These are phyloP conservation scores for Gremmenia infestans DNA, from an alignment of 2,329 filamentous ascomycete species.

Conservation along the genomic window DNA sequence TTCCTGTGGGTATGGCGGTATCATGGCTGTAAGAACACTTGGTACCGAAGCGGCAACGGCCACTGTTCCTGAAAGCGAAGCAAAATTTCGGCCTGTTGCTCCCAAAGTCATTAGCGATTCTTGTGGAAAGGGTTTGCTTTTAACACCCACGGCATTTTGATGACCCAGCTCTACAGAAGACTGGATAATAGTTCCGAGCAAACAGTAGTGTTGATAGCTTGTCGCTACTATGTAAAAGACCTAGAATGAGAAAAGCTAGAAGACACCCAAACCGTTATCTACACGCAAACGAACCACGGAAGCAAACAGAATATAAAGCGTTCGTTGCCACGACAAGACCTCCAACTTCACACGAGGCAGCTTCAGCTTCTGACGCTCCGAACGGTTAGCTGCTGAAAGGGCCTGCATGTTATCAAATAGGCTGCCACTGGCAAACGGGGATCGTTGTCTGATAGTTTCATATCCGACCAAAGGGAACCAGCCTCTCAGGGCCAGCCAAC, in stretches of 20 bases:
- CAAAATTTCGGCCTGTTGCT: slow-evolving; percentile 16
- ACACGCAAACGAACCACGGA: neutral
- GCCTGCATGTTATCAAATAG: slow-evolving; percentile 10
- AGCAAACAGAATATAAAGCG: slow-evolving; percentile 8
- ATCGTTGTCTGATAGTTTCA: slow-evolving; percentile 6
- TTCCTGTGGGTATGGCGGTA: slow-evolving; percentile 5
- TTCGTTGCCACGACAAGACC: slow-evolving; percentile 8
- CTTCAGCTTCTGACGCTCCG: slow-evolving; percentile 3
- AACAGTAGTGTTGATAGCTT: slow-evolving; percentile 2
- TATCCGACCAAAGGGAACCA: neutral
- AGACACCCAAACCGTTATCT: no score
- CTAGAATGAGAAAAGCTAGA: slow-evolving; percentile 4
- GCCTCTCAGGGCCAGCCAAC: neutral
- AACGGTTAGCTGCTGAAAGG: slow-evolving; percentile 8
- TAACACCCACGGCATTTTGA: slow-evolving; percentile 15
- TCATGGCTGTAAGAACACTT: slow-evolving; percentile 21
- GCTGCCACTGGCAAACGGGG: slow-evolving; percentile 8
- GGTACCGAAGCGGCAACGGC: slow-evolving; percentile 17
- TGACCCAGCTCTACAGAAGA: slow-evolving; percentile 6
- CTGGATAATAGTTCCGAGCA: slow-evolving; percentile 10
- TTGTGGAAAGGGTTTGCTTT: slow-evolving; percentile 4
- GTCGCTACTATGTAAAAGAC: slow-evolving; percentile 3
- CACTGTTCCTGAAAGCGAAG: slow-evolving; percentile 17
- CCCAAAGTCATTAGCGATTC: slow-evolving; percentile 13
- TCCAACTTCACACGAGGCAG: neutral